Percentiles rank a stretch among this genome's conserved stretches.
Evolutionary conservation across 306 rosid species (phyloP).

Genomic region (Amphicarpaea edgeworthii): DNA sequence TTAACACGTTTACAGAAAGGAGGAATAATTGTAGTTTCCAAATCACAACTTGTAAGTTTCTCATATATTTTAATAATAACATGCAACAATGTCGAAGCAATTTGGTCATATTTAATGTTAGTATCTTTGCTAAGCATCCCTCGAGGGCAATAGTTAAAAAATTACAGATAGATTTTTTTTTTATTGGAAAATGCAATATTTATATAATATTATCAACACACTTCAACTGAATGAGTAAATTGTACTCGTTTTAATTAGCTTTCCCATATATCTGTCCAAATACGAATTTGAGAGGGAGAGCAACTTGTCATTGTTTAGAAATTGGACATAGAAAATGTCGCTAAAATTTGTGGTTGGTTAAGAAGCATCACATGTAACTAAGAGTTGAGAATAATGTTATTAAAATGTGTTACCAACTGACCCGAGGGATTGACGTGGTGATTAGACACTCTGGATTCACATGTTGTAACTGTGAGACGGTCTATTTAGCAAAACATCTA

Average conservation of each 20-base stretch:
- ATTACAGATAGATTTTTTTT: neutral
- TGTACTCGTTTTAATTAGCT: neutral
- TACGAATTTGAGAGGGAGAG: neutral
- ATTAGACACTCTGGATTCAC: no score
- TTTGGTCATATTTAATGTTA: neutral
- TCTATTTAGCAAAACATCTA: no score
- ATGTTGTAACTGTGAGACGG: no score
- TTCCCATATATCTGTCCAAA: neutral
- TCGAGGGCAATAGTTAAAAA: neutral
- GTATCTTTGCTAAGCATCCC: neutral
- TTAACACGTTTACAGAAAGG: neutral
- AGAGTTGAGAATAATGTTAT: no score
- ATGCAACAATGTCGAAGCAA: slow-evolving; percentile 1
- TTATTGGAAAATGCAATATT: neutral
- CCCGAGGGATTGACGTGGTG: no score
- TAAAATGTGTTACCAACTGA: no score
- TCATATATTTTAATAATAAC: slow-evolving; percentile 24
- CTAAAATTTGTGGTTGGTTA: neutral
- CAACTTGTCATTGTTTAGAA: neutral
- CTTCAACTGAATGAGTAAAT: neutral
- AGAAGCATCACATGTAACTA: neutral
- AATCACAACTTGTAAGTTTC: neutral
- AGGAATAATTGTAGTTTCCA: neutral
- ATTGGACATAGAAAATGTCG: neutral
- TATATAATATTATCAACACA: neutral